Evolutionary conservation across 768 basidiomycete species (phyloP).

Genomic region (Tricholoma terreum): DNA sequence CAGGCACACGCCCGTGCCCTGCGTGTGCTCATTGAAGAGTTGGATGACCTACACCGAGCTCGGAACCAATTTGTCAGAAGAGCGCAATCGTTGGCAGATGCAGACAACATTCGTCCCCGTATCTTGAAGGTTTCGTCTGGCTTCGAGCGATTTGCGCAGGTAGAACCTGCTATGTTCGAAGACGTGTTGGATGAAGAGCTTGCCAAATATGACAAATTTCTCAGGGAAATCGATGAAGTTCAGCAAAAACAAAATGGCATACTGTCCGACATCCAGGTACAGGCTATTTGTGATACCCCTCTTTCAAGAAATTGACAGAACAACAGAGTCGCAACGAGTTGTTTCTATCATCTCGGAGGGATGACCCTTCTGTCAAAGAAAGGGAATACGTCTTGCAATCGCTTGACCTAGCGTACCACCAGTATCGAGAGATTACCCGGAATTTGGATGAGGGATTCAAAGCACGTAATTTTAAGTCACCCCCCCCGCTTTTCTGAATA

Average conservation of each 20-base stretch:
- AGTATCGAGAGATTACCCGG: conserved; percentile 78
- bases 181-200: conserved; percentile 76
- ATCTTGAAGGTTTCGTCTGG: conserved; percentile 65
- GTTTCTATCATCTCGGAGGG: conserved; percentile 75
- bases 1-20: conserved; percentile 66
- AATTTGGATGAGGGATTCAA: conserved; percentile 90
- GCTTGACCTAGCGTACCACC: conserved; percentile 81
- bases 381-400: conserved; percentile 80
- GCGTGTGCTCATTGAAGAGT: conserved; percentile 70
- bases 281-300: neutral
- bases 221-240: conserved; percentile 53
- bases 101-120: conserved; percentile 70
- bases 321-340: conserved; percentile 56
- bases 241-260: conserved; percentile 62
- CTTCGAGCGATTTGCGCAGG: conserved; percentile 64
- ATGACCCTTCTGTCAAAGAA: conserved; percentile 73
- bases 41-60: conserved; percentile 67
- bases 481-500: neutral
- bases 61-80: conserved; percentile 63
- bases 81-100: conserved; percentile 56
- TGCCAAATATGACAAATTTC: conserved; percentile 75
- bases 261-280: conserved; percentile 66
- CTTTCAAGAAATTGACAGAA: neutral
- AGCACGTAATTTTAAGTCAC: conserved; percentile 34
- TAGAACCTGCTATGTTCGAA: conserved; percentile 86